Evolutionary conservation across 139 green algal genomes (phyloP), one percentile per base, ranked within the genome.

Genomic region (Chlamydomonas urium): DNA sequence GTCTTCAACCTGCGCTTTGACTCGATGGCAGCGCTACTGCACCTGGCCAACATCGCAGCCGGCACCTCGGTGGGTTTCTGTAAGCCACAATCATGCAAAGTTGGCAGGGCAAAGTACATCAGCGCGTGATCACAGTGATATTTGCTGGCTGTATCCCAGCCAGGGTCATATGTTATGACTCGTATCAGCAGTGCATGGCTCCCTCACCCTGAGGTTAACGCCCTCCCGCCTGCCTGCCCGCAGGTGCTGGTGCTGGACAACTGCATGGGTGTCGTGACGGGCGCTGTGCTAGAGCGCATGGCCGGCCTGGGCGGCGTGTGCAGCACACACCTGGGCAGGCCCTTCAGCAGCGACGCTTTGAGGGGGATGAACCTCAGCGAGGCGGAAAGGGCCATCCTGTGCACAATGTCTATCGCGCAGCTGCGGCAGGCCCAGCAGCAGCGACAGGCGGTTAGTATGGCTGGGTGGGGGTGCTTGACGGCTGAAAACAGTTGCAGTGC

Each of bases 201-300:
- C n/a, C n/a, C n/a, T n/a, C n/a, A n/a, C n/a, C n/a, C n/a, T n/a
- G n/a, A n/a, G n/a, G n/a, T n/a, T n/a, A n/a, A n/a, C n/a, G n/a
- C n/a, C n/a, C n/a, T n/a, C 45, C 21, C 45, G 17, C 28, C 2
- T 71, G 1, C 38, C 6, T 48, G 31, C 35, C 38, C 48, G 5
- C 76, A 80, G 62, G 82, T 90, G 47, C 76, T 97, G 34, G 80
- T 97, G 19, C 26, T 92, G 3, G 91, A 97, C 28, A 73, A 58
- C 29, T 94, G 83, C 65, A 47, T 75, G 47, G 82, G 82, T n/a
- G 53, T 97, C 38, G 61, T 97, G 1, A 81, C 78, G 35, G 91
- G 75, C 5, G 87, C 90, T 28, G 86, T 84, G 34, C 77, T 84
- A 33, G 92, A 97, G 82, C 83, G 90, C 19, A 37, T 95, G 63